Evolutionary conservation across 805 yeast genomes (phyloP).

Genomic region (Starmerella floris): DNA sequence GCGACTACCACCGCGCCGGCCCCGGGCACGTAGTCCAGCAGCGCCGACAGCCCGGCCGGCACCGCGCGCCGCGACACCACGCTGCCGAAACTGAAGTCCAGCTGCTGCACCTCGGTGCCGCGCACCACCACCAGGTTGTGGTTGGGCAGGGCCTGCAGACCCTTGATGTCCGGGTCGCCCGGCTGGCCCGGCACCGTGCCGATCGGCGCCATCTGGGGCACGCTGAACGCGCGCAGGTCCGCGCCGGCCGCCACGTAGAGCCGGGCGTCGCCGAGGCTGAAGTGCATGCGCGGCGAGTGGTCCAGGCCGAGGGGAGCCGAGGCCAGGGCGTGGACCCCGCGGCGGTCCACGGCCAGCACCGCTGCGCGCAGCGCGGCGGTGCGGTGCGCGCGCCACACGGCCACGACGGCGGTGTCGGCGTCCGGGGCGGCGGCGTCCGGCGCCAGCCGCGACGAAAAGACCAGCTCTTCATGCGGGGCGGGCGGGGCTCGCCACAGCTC

Average conservation of each 20-base stretch:
- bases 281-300: neutral
- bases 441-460: neutral
- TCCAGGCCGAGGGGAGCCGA: neutral
- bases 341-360: neutral
- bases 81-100: constrained; percentile 17
- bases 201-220: constrained; percentile 3
- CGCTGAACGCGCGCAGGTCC: neutral
- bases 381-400: neutral
- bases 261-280: constrained; percentile 6
- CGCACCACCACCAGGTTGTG: constrained; percentile 12
- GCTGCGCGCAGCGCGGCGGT: neutral
- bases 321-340: neutral
- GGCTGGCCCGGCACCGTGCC: neutral
- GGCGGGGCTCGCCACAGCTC: neutral
- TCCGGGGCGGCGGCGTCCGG: neutral
- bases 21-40: constrained; percentile 13
- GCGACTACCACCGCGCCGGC: constrained; percentile 13
- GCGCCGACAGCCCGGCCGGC: neutral
- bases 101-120: constrained; percentile 3
- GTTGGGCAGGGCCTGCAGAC: constrained; percentile 15
- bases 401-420: neutral
- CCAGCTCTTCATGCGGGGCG: neutral
- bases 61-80: neutral
- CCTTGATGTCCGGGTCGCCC: constrained; percentile 4
- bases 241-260: constrained; percentile 5